Conservation (phyloP, 2,329 filamentous ascomycete species). For the Cercospora zeae-maydis region DNA sequence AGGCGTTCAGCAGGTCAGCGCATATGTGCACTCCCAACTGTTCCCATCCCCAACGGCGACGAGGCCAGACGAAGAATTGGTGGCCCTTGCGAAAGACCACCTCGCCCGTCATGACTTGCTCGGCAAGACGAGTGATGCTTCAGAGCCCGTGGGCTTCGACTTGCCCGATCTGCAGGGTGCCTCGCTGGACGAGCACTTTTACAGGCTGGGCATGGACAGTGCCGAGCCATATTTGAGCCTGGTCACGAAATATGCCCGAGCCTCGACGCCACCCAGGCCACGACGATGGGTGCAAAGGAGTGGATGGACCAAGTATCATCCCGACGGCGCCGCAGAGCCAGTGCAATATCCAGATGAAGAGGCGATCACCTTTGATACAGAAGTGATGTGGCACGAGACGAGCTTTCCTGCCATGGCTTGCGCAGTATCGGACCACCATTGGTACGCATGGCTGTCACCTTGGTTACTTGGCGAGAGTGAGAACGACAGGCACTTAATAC, state of each 20-base stretch:
- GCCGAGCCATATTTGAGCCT: slow-evolving; percentile 77
- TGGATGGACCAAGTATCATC: slow-evolving; percentile 91
- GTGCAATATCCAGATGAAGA: slow-evolving; percentile 74
- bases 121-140: slow-evolving; percentile 81
- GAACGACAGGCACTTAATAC: slow-evolving; percentile 75
- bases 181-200: slow-evolving; percentile 90
- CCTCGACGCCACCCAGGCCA: slow-evolving; percentile 56
- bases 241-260: slow-evolving; percentile 69
- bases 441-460: slow-evolving; percentile 97
- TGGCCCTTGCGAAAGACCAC: slow-evolving; percentile 78
- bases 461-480: slow-evolving; percentile 85
- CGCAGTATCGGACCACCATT: slow-evolving; percentile 80
- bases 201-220: slow-evolving; percentile 78
- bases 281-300: slow-evolving; percentile 73
- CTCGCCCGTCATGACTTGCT: slow-evolving; percentile 78
- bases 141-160: slow-evolving; percentile 74
- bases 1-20: slow-evolving; percentile 88
- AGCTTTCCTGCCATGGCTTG: slow-evolving; percentile 96
- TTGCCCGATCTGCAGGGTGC: slow-evolving; percentile 73
- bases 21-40: slow-evolving; percentile 75
- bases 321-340: slow-evolving; percentile 66
- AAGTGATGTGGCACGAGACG: slow-evolving; percentile 92
- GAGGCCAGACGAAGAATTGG: slow-evolving; percentile 71
- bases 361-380: slow-evolving; percentile 89
- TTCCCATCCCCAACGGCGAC: slow-evolving; percentile 58